Evolutionary conservation across 75 land plant species (phyloP), one percentile per base, ranked within the genome.

Genomic region (Chamaecyparis obtusa): DNA sequence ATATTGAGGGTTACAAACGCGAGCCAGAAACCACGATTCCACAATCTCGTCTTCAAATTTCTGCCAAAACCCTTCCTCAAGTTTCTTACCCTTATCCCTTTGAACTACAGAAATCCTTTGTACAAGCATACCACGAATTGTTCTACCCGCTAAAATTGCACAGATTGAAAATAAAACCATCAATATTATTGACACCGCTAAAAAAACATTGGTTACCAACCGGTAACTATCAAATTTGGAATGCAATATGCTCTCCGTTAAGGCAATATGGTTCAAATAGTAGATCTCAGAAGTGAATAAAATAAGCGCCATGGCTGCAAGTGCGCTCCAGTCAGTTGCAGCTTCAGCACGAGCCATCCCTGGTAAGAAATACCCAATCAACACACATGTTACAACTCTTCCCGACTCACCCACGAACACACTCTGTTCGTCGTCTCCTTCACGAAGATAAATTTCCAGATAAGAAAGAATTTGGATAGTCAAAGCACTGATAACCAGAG

Each of bases 201-300:
- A 0, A 2, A 43, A n/a, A 9, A 0, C 3, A 9, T 1, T 43
- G 3, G 27, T 5, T 39, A 21, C 0, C 7, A 46, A 46, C 0
- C 48, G 48, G 48, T 46, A 46, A 46, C 7, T 46, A 46, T 46
- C 8, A 46, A 46, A 46, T 46, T 46, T 46, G 48, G 7, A 7
- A 46, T 46, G n/a, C 7, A 46, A 0, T 6, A 46, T 6, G 0
- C 48, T 46, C 7, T 46, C 0, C 7, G 48, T 46, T 6, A 6
- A 6, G 7, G 48, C n/a, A n/a, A 7, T 8, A 46, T 46, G 7
- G 7, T 46, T 19, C 17, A 39, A 8, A 21, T 39, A 37, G 41
- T 78, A 78, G 41, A 78, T 5, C 81, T 36, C 27, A 5, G 44
- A 41, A 27, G 46, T 39, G 15, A 41, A 11, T 78, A 39, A 5